These are phyloP conservation scores for Teunomyces stri DNA, from an alignment of 805 yeast genomes.

Conservation along the genomic window DNA sequence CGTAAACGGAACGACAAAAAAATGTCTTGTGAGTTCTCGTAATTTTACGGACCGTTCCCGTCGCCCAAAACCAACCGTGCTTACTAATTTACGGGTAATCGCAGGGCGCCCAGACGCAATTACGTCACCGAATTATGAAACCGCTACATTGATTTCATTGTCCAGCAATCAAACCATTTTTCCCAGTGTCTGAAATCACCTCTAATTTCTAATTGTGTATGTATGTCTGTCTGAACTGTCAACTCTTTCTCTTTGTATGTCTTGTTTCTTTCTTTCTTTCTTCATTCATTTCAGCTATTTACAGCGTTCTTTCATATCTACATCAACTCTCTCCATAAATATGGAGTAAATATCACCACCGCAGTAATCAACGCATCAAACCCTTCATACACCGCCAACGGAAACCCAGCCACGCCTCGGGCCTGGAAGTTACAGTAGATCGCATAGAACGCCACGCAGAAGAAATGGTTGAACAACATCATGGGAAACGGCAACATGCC, in stretches of 20 bases:
- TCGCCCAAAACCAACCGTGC: background rate
- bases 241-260: no score
- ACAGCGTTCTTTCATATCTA: background rate
- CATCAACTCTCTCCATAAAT: constrained; percentile 51
- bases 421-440: constrained; percentile 64
- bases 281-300: background rate
- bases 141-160: no score
- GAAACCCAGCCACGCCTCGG: constrained; percentile 65
- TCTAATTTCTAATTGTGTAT: no score
- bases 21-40: background rate
- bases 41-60: background rate
- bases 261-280: no score
- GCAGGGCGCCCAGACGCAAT: no score
- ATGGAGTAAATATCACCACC: constrained; percentile 74
- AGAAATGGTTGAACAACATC: constrained; percentile 78
- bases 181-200: no score
- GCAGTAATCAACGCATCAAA: constrained; percentile 72
- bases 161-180: no score
- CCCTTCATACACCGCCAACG: constrained; percentile 68
- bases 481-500: constrained; percentile 80
- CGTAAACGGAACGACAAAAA: background rate
- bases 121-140: no score
- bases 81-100: background rate
- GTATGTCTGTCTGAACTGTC: no score
- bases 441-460: constrained; percentile 84